Evolutionary conservation across 441 rosid species (phyloP).

Genomic region (Syzygium syzygioides): DNA sequence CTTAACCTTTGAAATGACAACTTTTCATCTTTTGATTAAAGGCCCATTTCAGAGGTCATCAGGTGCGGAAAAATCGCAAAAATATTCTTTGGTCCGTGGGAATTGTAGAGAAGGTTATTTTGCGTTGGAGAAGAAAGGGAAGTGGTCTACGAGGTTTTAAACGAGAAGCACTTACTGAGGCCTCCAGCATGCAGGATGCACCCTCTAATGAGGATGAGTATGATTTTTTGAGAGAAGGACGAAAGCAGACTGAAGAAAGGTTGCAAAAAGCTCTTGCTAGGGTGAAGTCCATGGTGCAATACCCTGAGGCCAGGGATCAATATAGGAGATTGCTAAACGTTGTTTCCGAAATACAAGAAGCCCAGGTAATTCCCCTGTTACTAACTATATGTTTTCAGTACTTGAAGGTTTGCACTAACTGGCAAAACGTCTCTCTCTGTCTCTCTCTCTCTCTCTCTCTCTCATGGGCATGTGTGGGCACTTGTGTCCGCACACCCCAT

Average conservation of each 20-base stretch:
- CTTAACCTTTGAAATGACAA: neutral
- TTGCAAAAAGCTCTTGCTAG: conserved; percentile 74
- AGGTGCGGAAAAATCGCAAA: conserved; percentile 68
- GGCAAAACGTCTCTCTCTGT: neutral
- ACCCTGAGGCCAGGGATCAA: conserved; percentile 90
- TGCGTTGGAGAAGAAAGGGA: conserved; percentile 91
- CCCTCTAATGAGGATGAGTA: conserved; percentile 58
- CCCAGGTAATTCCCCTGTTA: conserved; percentile 39
- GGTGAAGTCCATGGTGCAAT: conserved; percentile 87
- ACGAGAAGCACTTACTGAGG: conserved; percentile 46
- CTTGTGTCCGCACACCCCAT: neutral
- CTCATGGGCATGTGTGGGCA: neutral
- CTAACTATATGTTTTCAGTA: neutral
- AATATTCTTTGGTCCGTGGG: conserved; percentile 85
- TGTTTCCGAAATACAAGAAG: conserved; percentile 65
- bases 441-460: neutral
- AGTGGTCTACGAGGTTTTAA: conserved; percentile 83
- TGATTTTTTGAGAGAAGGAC: conserved; percentile 79
- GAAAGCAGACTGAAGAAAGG: conserved; percentile 84
- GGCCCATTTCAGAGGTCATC: conserved; percentile 92
- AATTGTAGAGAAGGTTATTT: conserved; percentile 72
- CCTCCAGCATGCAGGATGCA: conserved; percentile 29
- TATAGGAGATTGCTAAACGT: conserved; percentile 71
- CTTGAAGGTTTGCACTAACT: neutral
- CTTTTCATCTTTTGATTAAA: conserved; percentile 13